Conservation (phyloP, 306 rosid species). For the Dalbergia cultrata region DNA sequence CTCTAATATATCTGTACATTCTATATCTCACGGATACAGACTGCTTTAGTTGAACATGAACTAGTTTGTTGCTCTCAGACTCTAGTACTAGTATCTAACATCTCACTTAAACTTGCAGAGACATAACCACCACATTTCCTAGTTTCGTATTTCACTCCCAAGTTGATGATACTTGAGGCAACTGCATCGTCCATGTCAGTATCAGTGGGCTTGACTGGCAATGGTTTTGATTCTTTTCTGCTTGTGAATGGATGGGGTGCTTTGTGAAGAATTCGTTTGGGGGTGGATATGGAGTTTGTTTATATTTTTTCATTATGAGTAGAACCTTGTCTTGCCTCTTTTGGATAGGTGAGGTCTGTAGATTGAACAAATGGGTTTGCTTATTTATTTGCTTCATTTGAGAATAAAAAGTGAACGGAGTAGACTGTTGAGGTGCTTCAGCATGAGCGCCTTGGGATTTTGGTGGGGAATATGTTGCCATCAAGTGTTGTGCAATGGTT, state of each 20-base stretch:
- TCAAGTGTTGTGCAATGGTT: slow-evolving; percentile 34
- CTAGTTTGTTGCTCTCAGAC: slow-evolving; percentile 4
- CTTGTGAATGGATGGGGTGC: slow-evolving; percentile 40
- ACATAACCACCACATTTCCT: slow-evolving; percentile 83
- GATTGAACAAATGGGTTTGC: slow-evolving; percentile 52
- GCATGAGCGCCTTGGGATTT: slow-evolving; percentile 38
- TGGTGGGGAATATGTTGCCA: slow-evolving; percentile 33
- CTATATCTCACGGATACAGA: slow-evolving; percentile 1
- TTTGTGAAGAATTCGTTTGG: slow-evolving; percentile 39
- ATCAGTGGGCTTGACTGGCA: slow-evolving; percentile 41
- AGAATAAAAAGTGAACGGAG: slow-evolving; percentile 45
- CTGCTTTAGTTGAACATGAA: background rate
- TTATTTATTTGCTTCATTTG: slow-evolving; percentile 50
- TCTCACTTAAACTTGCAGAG: slow-evolving; percentile 59
- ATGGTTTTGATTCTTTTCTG: slow-evolving; percentile 30
- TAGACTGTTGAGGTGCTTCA: slow-evolving; percentile 42
- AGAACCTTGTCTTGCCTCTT: slow-evolving; percentile 39
- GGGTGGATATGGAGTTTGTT: slow-evolving; percentile 47
- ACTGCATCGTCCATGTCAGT: slow-evolving; percentile 41
- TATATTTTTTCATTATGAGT: slow-evolving; percentile 29
- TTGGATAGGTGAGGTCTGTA: slow-evolving; percentile 45
- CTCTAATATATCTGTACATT: slow-evolving; percentile 12
- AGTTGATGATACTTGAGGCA: slow-evolving; percentile 72
- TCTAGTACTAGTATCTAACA: slow-evolving; percentile 5
- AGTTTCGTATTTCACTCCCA: slow-evolving; percentile 83